Base-by-base conservation (phyloP, 805 yeast genomes). In the Pichia ethanolica region DNA sequence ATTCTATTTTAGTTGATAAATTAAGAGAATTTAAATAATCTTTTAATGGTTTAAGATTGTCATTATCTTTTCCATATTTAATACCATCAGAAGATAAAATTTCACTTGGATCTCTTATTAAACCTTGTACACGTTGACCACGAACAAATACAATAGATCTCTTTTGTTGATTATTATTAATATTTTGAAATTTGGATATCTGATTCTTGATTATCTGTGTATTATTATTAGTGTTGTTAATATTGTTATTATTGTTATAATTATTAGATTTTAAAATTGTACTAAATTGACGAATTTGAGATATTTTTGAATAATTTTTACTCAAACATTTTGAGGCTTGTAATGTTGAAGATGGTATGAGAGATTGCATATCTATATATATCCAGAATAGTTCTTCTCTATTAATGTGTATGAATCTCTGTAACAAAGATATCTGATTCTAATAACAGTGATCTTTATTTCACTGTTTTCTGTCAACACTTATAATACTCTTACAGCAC, bases 21-120 rank as follows among this genome's bases (percentile, higher is more conserved):
- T 60, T 52, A 48, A 84, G 66, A 55, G 51, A 39, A 34, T 32
- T 35, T 5, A 49, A 10, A 39, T 80, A 78, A 32, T 58, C 53
- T 58, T 79, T 78, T 47, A 83, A 65, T 33, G 72, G 69, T 46
- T 64, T 60, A 41, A 84, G 62, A 48, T 82, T 78, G 11, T 74
- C 69, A 13, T 73, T 71, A 12, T 67, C 68, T 9, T 71, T 64
- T 25, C 81, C 86, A 59, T 88, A 84, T 54, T 66, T 68, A 34
- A 70, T 60, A 9, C 85, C 86, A 39, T 69, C 69, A 9, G 78
- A 74, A 32, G 73, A 72, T 47, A 78, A 60, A 55, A 75, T 77
- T 49, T 79, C 82, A n/a, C 72, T 71, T 25, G 88, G 88, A 62
- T 83, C 84, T 63, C 83, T 78, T 50, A 82, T 77, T 55, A 86